These are phyloP conservation scores for Lactifluus echinatus DNA, from an alignment of 768 basidiomycete genomes.

Conservation along the genomic window DNA sequence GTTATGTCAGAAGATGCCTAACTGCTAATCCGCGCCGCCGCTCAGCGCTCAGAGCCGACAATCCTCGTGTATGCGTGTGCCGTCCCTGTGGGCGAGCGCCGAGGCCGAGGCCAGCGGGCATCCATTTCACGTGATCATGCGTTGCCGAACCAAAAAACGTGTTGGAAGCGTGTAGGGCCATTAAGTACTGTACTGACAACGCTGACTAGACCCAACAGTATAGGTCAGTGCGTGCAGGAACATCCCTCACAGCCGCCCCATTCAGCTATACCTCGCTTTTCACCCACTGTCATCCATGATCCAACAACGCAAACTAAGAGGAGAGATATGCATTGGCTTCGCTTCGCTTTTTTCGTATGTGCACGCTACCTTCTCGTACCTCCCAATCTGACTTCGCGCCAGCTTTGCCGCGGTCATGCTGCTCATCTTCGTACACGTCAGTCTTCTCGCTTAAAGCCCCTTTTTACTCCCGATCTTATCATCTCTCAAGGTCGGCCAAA, in stretches of 20 bases:
- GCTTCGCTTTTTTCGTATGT: conserved; percentile 67
- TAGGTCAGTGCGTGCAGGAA: not conserved
- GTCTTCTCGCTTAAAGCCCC: conserved; percentile 24
- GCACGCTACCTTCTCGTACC: conserved; percentile 19
- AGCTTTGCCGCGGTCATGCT: conserved; percentile 43
- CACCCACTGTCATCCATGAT: conserved; percentile 5
- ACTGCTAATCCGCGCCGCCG: not conserved
- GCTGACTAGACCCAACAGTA: too few relatives aligned
- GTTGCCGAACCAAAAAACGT: conserved; percentile 29
- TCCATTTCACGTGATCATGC: not conserved
- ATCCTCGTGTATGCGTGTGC: too few relatives aligned
- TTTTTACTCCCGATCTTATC: conserved; percentile 23
- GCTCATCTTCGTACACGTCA: conserved; percentile 75
- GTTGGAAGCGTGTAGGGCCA: conserved; percentile 32
- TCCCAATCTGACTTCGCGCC: conserved; percentile 27
- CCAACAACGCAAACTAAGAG: conserved; percentile 40
- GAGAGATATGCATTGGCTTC: conserved; percentile 67
- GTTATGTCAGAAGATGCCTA: not conserved
- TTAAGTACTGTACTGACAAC: not conserved
- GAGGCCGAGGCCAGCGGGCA: too few relatives aligned
- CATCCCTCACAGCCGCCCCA: not conserved
- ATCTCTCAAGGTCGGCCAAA: conserved; percentile 64
- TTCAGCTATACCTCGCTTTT: conserved; percentile 7
- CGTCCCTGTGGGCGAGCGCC: too few relatives aligned
- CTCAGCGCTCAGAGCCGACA: too few relatives aligned